A percentile compares a stretch with the other conserved stretches of the same genome.
These are phyloP conservation scores for Lactarius akahatsu DNA, from an alignment of 768 basidiomycete species.

Conservation along the genomic window DNA sequence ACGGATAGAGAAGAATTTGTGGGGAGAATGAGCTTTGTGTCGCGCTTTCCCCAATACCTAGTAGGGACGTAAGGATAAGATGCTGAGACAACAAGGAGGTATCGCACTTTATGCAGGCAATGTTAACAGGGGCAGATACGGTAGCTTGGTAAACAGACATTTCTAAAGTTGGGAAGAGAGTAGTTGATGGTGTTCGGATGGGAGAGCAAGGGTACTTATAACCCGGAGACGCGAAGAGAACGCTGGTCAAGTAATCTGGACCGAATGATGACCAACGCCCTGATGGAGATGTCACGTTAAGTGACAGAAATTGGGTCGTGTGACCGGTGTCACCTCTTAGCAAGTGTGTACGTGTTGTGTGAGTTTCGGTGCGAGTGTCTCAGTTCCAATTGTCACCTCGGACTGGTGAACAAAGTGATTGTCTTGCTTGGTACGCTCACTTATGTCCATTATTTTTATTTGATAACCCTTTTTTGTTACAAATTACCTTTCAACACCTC, in stretches of 20 bases:
- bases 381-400: not conserved
- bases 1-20: constrained; percentile 99
- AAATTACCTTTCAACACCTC: constrained; percentile 26
- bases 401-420: not conserved
- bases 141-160: constrained; percentile 81
- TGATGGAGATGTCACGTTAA: not conserved
- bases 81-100: constrained; percentile 18
- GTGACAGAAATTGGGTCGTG: not conserved
- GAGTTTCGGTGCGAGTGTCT: not conserved
- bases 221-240: constrained; percentile 30
- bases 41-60: constrained; percentile 99
- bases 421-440: constrained; percentile 13
- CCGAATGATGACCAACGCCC: constrained; percentile 20
- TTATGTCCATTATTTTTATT: not conserved
- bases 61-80: constrained; percentile 15
- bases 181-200: not conserved
- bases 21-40: constrained; percentile 91
- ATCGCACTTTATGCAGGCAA: constrained; percentile 92
- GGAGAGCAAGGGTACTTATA: constrained; percentile 22
- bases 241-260: constrained; percentile 16
- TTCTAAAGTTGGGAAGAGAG: constrained; percentile 29
- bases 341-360: not conserved
- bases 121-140: constrained; percentile 92
- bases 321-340: not conserved
- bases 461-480: constrained; percentile 8